Evolutionary conservation across 2,329 filamentous ascomycete species (phyloP).

Genomic region (Fusarium brevicatenulatum): DNA sequence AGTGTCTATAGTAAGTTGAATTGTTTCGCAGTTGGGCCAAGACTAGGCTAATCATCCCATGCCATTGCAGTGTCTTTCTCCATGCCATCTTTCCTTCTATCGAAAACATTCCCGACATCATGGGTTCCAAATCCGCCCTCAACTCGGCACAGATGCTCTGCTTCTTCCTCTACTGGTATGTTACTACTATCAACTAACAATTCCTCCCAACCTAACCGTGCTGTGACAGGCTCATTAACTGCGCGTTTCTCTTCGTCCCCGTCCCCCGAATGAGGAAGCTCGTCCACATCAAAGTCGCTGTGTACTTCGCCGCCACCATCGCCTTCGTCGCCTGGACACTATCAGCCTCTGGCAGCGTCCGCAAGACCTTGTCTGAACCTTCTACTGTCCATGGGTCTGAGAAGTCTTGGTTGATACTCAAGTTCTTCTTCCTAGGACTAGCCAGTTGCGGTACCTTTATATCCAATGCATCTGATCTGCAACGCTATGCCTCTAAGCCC

Average conservation of each 20-base stretch:
- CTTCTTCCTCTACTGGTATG: conserved; percentile 15
- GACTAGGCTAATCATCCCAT: too few species aligned
- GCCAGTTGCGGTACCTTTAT: conserved; percentile 7
- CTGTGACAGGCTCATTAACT: not conserved
- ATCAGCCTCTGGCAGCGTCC: not conserved
- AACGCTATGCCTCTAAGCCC: not conserved
- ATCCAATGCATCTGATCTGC: conserved; percentile 3
- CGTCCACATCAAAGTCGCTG: conserved; percentile 8
- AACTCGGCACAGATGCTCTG: conserved; percentile 19
- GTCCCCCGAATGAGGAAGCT: conserved; percentile 6
- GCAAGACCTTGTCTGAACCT: not conserved
- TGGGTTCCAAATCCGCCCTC: conserved; percentile 9
- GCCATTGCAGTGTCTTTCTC: conserved; percentile 3
- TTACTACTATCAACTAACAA: too few species aligned
- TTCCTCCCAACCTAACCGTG: too few species aligned
- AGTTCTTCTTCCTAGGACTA: conserved; percentile 8
- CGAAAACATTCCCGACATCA: conserved; percentile 6
- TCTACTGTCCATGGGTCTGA: not conserved
- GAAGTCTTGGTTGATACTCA: conserved; percentile 18
- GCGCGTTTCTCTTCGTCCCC: conserved; percentile 5
- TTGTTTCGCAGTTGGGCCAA: too few species aligned
- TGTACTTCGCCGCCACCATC: conserved; percentile 7
- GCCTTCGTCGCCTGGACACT: conserved; percentile 12
- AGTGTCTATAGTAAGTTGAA: conserved; percentile 6
- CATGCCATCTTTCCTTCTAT: conserved; percentile 11